phyloP scores from a whole-genome alignment of 352 stramenopile species.

The Globisporangium uncinulatum region DNA sequence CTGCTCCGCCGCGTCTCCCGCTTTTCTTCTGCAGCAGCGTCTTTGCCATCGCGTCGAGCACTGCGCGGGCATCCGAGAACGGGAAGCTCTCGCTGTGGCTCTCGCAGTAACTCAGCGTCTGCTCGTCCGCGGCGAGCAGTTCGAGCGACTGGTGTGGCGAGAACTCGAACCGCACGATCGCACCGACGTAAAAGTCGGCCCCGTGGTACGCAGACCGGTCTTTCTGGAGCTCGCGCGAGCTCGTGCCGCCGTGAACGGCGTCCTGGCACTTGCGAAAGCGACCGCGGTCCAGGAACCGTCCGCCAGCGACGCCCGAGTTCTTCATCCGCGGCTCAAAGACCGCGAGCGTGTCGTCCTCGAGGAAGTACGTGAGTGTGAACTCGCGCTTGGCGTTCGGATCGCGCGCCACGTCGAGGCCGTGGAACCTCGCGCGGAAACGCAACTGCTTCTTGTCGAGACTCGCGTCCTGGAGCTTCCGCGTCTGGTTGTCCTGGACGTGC shows the following conservation, averaged over 20 bases:
- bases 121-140: constrained; percentile 66
- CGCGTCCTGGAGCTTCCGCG: constrained; percentile 8
- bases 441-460: constrained; percentile 59
- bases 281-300: constrained; percentile 72
- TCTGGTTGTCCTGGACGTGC: constrained; percentile 17
- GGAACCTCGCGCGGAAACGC: constrained; percentile 65
- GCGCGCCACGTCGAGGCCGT: constrained; percentile 16
- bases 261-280: constrained; percentile 48
- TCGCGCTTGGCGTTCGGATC: constrained; percentile 43
- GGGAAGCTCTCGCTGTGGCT: constrained; percentile 60
- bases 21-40: constrained; percentile 15
- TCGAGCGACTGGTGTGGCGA: constrained; percentile 60
- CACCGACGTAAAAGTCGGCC: constrained; percentile 69
- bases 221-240: constrained; percentile 28
- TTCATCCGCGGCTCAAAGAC: constrained; percentile 66
- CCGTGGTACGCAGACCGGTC: constrained; percentile 30
- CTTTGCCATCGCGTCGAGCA: constrained; percentile 24
- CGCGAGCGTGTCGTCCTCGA: constrained; percentile 72
- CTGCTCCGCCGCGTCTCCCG: neutral
- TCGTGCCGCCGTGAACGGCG: constrained; percentile 12
- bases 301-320: constrained; percentile 63
- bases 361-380: constrained; percentile 79
- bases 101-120: constrained; percentile 78
- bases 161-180: constrained; percentile 63
- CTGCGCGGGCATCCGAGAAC: constrained; percentile 38